Percentiles rank a stretch among this genome's conserved stretches.
These are phyloP conservation scores for Fusarium xylarioides DNA, from an alignment of 2,329 filamentous ascomycete species.

Conservation along the genomic window DNA sequence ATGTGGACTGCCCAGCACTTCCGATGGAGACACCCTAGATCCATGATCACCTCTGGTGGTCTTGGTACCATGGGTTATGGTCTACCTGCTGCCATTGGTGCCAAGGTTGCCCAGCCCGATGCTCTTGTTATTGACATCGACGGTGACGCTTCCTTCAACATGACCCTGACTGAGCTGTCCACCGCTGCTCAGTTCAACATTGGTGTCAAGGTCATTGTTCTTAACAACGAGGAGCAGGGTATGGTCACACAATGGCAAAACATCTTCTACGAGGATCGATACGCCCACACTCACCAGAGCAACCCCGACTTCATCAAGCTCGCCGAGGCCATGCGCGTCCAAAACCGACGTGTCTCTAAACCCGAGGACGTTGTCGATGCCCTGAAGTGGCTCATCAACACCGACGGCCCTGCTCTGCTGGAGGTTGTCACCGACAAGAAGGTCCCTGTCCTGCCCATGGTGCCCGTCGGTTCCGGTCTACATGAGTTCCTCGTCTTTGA, in stretches of 20 bases:
- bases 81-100: constrained; percentile 92
- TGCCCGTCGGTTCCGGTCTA: constrained; percentile 84
- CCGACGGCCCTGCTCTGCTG: constrained; percentile 89
- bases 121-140: constrained; percentile 94
- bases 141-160: constrained; percentile 98
- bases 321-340: constrained; percentile 88
- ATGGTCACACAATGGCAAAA: constrained; percentile 99
- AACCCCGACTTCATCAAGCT: constrained; percentile 98
- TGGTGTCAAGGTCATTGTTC: constrained; percentile 89
- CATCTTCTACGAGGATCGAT: constrained; percentile 95
- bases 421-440: constrained; percentile 93
- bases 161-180: constrained; percentile 95
- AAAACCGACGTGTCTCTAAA: constrained; percentile 75
- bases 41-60: constrained; percentile 96
- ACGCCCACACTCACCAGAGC: constrained; percentile 88
- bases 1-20: constrained; percentile 99
- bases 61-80: constrained; percentile 91
- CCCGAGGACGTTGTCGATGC: constrained; percentile 80
- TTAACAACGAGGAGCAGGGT: constrained; percentile 98
- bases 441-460: constrained; percentile 97
- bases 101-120: constrained; percentile 82
- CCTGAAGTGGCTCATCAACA: constrained; percentile 88
- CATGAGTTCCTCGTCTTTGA: constrained; percentile 80
- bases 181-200: constrained; percentile 97
- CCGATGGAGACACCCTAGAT: constrained; percentile 89